Percentiles rank a stretch among this genome's conserved stretches.
Evolutionary conservation across 1,284 basidiomycete species (phyloP).

Genomic region (Rhodotorula sp.): DNA sequence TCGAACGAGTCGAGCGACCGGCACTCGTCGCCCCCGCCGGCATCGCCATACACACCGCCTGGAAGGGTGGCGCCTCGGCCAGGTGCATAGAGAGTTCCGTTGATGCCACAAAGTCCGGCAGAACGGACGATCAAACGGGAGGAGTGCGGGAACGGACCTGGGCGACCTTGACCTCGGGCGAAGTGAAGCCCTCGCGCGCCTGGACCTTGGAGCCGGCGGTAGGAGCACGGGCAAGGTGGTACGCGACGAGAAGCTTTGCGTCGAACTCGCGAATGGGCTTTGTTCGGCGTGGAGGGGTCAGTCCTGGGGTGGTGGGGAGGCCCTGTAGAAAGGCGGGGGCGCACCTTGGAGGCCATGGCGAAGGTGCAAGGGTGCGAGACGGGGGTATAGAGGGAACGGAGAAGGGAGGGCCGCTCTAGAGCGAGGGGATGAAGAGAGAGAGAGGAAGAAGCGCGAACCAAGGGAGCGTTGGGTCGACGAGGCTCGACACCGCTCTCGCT

Average conservation of each 20-base stretch:
- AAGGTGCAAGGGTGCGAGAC: background rate
- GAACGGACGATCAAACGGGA: too few relatives aligned
- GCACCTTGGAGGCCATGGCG: slow-evolving; percentile 17
- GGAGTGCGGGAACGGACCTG: slow-evolving; percentile 54
- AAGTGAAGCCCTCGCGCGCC: slow-evolving; percentile 62
- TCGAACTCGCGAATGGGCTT: slow-evolving; percentile 44
- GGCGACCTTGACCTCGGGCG: slow-evolving; percentile 58
- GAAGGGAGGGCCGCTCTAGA: background rate
- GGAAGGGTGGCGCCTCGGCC: background rate
- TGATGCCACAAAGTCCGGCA: accelerated
- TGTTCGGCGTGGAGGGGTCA: background rate
- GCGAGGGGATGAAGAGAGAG: background rate
- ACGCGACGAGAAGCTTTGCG: slow-evolving; percentile 84
- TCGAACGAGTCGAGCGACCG: background rate
- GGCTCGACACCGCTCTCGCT: background rate
- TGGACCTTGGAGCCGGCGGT: slow-evolving; percentile 58
- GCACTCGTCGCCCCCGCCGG: background rate
- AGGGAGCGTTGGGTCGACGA: background rate
- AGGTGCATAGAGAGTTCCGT: background rate
- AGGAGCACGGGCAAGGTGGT: slow-evolving; percentile 88
- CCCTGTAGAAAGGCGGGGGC: background rate
- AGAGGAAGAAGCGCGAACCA: background rate
- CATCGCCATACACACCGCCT: background rate
- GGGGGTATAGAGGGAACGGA: background rate
- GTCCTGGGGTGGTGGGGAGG: background rate